phyloP scores from a whole-genome alignment of 129 eudicot species.

The Pulicaria dysenterica region DNA sequence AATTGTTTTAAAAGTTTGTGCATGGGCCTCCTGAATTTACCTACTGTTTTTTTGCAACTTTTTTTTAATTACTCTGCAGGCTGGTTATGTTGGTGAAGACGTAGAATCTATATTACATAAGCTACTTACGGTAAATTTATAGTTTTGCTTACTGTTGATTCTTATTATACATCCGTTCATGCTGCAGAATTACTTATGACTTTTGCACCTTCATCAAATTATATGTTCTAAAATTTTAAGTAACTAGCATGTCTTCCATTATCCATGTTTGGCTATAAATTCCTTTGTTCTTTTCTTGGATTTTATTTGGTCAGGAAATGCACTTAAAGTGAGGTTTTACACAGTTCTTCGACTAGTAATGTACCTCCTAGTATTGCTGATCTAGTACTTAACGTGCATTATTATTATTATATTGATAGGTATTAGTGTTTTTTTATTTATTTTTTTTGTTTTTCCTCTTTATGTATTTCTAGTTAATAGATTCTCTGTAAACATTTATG shows the following conservation, averaged over 20 bases:
- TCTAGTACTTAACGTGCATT: background rate
- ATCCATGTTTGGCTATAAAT: background rate
- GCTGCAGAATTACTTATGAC: background rate
- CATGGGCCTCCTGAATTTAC: background rate
- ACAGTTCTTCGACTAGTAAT: background rate
- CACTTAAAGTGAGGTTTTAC: background rate
- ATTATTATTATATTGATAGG: background rate
- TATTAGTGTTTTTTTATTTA: background rate
- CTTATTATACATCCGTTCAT: too few relatives aligned
- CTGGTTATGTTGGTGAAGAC: constrained; percentile 99
- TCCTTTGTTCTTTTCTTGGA: background rate
- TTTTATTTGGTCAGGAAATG: background rate
- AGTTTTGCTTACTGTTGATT: background rate
- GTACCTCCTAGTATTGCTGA: background rate
- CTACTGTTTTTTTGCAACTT: constrained; percentile 8
- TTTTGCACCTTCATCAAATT: background rate
- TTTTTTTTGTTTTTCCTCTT: background rate
- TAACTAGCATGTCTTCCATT: background rate
- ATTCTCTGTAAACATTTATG: background rate
- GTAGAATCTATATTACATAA: constrained; percentile 93
- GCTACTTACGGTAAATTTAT: constrained; percentile 63
- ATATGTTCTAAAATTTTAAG: background rate
- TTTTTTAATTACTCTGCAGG: constrained; percentile 51
- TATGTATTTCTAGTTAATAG: background rate
- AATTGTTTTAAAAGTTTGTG: background rate